Evolutionary conservation across 75 land plant genomes (phyloP).

Genomic region (Cryptomeria japonica): DNA sequence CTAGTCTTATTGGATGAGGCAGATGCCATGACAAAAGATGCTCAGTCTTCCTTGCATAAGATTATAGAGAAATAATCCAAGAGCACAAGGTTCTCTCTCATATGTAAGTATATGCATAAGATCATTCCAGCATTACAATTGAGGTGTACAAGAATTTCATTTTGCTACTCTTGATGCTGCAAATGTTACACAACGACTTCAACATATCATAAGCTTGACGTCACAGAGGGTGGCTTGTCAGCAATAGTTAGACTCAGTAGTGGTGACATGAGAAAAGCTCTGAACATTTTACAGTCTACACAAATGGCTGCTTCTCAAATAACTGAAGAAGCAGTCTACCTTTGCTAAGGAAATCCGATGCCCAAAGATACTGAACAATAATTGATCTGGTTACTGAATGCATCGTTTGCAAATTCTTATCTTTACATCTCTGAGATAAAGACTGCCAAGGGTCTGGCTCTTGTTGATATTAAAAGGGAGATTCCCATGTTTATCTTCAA

Average conservation of each 20-base stretch:
- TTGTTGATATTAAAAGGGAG: no score
- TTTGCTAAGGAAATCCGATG: no score
- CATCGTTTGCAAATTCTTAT: no score
- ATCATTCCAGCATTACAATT: constrained; percentile 94
- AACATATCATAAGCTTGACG: no score
- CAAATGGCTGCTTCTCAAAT: no score
- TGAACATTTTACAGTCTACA: constrained; percentile 84
- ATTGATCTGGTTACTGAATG: no score
- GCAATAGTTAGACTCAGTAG: constrained; percentile 85
- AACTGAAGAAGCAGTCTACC: no score
- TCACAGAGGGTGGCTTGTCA: constrained; percentile 20
- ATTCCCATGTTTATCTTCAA: no score
- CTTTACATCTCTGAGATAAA: no score
- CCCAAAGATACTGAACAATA: no score
- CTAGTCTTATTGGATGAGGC: constrained; percentile 89
- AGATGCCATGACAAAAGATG: constrained; percentile 98
- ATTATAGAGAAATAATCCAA: constrained; percentile 93
- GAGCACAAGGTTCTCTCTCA: constrained; percentile 88
- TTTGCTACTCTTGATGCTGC: constrained; percentile 58
- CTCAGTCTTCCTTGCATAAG: constrained; percentile 86
- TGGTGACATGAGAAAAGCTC: constrained; percentile 98
- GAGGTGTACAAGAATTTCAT: constrained; percentile 86
- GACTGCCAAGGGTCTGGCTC: no score
- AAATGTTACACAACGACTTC: no score
- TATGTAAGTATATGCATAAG: constrained; percentile 92